phyloP scores from a whole-genome alignment of 1,139 yeast genomes.

The Yamadazyma friedrichii region DNA sequence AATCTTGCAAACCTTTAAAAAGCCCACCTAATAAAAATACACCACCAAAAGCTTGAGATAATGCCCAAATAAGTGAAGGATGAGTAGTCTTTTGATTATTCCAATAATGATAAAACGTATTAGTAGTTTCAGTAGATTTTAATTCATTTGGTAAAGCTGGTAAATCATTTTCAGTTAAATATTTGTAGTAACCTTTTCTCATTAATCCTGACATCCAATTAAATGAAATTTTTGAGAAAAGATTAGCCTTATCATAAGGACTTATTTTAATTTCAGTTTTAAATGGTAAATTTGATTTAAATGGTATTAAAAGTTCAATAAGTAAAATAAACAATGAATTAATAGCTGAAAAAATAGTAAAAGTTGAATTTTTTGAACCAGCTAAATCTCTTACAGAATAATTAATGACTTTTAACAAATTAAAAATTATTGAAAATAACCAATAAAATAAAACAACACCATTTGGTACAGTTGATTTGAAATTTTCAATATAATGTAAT shows the following conservation, averaged over 20 bases:
- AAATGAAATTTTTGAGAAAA: constrained; percentile 78
- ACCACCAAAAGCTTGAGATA: constrained; percentile 67
- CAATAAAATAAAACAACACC: constrained; percentile 76
- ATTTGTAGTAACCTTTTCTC: constrained; percentile 78
- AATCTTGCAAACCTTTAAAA: constrained; percentile 80
- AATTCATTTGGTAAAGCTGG: constrained; percentile 76
- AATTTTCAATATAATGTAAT: constrained; percentile 72
- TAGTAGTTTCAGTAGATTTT: constrained; percentile 50
- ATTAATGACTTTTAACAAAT: constrained; percentile 41
- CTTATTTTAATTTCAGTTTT: constrained; percentile 39
- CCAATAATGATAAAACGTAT: constrained; percentile 64
- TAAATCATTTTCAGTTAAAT: constrained; percentile 71
- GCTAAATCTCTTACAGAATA: constrained; percentile 44
- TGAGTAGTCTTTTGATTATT: constrained; percentile 29
- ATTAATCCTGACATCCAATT: constrained; percentile 92
- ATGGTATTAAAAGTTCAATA: constrained; percentile 52
- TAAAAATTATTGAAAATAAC: constrained; percentile 54
- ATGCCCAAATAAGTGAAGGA: constrained; percentile 69
- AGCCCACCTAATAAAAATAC: constrained; percentile 69
- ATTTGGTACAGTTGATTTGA: constrained; percentile 61
- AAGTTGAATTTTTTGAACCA: constrained; percentile 34
- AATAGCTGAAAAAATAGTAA: constrained; percentile 47
- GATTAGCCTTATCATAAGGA: constrained; percentile 80
- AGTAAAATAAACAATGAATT: constrained; percentile 52
- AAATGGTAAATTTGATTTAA: constrained; percentile 39